Evolutionary conservation across 352 stramenopile genomes (phyloP).

Genomic region (Phytophthora cactorum): DNA sequence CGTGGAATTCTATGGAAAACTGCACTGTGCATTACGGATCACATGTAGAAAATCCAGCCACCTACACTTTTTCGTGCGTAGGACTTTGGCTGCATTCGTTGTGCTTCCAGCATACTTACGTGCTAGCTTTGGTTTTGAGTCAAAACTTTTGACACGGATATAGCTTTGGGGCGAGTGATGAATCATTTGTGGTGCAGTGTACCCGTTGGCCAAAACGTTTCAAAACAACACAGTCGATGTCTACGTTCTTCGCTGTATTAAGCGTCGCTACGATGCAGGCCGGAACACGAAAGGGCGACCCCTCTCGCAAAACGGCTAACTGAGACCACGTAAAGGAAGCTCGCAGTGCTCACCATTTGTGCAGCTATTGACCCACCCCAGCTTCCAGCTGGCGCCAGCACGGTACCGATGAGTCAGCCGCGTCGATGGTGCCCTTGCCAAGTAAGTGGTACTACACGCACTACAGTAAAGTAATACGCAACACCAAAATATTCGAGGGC

Average conservation of each 20-base stretch:
- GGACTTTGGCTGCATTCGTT: conserved; percentile 17
- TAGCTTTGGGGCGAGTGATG: background rate
- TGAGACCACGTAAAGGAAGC: conserved; percentile 5
- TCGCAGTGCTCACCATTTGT: conserved; percentile 6
- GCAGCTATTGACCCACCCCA: conserved; percentile 4
- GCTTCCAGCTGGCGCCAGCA: conserved; percentile 4
- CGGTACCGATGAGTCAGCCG: conserved; percentile 11
- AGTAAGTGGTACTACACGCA: too few species aligned
- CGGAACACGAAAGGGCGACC: conserved; percentile 18
- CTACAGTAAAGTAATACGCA: too few species aligned
- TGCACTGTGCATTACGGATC: conserved; percentile 17
- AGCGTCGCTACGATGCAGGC: conserved; percentile 9
- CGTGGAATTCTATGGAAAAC: background rate
- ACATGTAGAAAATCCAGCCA: conserved; percentile 20
- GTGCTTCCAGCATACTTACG: conserved; percentile 12
- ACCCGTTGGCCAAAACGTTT: conserved; percentile 15
- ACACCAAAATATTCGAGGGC: too few species aligned
- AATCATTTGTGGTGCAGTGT: background rate
- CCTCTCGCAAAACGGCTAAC: background rate
- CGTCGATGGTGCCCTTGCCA: background rate
- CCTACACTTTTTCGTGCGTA: conserved; percentile 23
- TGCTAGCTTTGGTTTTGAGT: background rate
- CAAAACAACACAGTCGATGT: conserved; percentile 10
- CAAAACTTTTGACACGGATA: background rate
- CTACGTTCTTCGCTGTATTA: conserved; percentile 7